A percentile compares a stretch with the other conserved stretches of the same genome.
These are phyloP conservation scores for Kuraishia capsulata DNA, from an alignment of 805 yeast species.

Conservation along the genomic window DNA sequence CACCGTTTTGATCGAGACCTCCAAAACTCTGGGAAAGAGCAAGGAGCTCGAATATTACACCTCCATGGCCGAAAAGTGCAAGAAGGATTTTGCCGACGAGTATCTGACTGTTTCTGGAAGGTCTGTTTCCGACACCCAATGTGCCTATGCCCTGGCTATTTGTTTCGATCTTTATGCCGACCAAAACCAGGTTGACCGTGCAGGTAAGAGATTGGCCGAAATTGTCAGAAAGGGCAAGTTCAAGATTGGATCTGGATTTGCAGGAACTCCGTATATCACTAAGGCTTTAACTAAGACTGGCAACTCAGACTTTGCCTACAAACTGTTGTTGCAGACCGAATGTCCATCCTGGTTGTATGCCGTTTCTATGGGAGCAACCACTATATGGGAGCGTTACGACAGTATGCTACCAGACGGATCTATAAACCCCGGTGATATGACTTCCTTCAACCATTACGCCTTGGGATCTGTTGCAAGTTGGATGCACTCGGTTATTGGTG, in stretches of 20 bases:
- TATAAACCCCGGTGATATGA: slow-evolving; percentile 18
- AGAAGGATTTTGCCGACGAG: slow-evolving; percentile 9
- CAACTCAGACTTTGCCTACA: slow-evolving; percentile 12
- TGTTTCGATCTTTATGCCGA: slow-evolving; percentile 9
- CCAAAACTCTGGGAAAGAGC: slow-evolving; percentile 6
- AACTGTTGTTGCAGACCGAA: slow-evolving; percentile 11
- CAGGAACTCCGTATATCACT: slow-evolving; percentile 17
- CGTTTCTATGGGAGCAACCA: slow-evolving; percentile 19
- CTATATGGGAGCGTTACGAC: slow-evolving; percentile 20
- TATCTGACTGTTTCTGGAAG: slow-evolving; percentile 11
- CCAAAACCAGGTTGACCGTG: slow-evolving; percentile 8
- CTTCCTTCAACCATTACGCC: slow-evolving; percentile 19
- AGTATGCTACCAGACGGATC: slow-evolving; percentile 17
- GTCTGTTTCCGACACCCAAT: slow-evolving; percentile 13
- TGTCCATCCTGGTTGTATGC: slow-evolving; percentile 20
- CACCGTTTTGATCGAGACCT: slow-evolving; percentile 6
- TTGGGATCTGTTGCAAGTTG: slow-evolving; percentile 14
- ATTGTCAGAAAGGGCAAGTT: slow-evolving; percentile 4
- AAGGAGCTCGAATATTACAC: slow-evolving; percentile 7
- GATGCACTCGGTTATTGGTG: slow-evolving; percentile 12
- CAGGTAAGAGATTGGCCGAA: slow-evolving; percentile 10
- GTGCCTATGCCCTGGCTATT: slow-evolving; percentile 14
- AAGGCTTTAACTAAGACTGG: slow-evolving; percentile 13
- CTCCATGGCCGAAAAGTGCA: slow-evolving; percentile 6
- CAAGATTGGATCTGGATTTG: slow-evolving; percentile 17